These are phyloP conservation scores for Myotisia sp. DNA, from an alignment of 2,329 filamentous ascomycete genomes.

Conservation along the genomic window DNA sequence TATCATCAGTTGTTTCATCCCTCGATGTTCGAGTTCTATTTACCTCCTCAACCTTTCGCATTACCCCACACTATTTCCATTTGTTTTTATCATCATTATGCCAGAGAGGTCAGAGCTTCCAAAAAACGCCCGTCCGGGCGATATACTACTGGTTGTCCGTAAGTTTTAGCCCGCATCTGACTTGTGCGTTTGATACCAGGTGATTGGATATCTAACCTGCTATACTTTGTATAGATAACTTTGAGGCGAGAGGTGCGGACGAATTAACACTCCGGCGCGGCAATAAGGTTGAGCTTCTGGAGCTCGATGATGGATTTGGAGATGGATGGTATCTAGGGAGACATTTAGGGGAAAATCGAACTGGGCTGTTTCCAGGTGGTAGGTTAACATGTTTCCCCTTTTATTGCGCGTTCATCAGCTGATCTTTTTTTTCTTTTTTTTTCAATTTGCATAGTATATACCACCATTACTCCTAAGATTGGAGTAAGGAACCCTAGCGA, in stretches of 20 bases:
- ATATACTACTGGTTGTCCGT: conserved; percentile 34
- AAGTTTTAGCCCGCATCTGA: conserved; percentile 16
- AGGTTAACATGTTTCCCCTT: conserved; percentile 10
- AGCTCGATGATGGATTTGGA: conserved; percentile 52
- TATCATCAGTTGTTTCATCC: background rate
- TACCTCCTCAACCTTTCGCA: background rate
- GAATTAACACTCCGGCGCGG: conserved; percentile 78
- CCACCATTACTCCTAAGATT: conserved; percentile 14
- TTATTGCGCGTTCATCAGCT: conserved; percentile 17
- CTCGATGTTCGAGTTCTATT: background rate
- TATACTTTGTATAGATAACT: conserved; percentile 58
- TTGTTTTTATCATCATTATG: conserved; percentile 16
- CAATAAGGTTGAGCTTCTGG: conserved; percentile 48
- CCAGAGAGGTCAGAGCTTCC: conserved; percentile 21
- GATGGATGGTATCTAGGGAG: conserved; percentile 52
- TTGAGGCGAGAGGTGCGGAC: conserved; percentile 78
- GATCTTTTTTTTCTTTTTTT: conserved; percentile 2
- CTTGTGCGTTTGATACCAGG: background rate
- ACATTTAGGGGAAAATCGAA: conserved; percentile 28
- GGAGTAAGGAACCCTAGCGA: conserved; percentile 9
- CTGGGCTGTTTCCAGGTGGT: conserved; percentile 37
- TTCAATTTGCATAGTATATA: conserved; percentile 16
- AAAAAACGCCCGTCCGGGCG: conserved; percentile 26
- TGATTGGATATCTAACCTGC: conserved; percentile 4
- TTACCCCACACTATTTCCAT: background rate